phyloP scores from a whole-genome alignment of 768 basidiomycete species.

The Inosperma sp. region DNA sequence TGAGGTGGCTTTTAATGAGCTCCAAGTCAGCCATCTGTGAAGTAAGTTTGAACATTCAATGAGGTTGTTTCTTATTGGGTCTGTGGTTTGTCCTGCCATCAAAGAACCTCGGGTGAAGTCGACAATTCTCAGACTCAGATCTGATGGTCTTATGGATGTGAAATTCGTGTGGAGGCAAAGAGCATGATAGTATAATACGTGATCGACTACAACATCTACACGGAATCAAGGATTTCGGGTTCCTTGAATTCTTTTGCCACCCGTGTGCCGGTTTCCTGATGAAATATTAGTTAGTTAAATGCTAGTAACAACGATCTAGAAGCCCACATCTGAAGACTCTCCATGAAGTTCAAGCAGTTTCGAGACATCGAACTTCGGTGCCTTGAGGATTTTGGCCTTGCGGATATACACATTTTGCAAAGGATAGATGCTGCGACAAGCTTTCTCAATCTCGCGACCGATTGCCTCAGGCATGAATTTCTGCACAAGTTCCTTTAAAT shows the following conservation, averaged over 20 bases:
- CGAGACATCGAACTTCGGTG: constrained; percentile 93
- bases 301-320: constrained; percentile 12
- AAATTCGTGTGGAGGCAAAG: constrained; percentile 17
- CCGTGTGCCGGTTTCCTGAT: constrained; percentile 89
- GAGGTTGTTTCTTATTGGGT: no score
- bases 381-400: constrained; percentile 98
- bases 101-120: no score
- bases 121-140: background rate
- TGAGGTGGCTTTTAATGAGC: constrained; percentile 58
- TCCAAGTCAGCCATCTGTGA: constrained; percentile 69
- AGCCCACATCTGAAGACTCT: constrained; percentile 83
- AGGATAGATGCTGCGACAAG: constrained; percentile 93
- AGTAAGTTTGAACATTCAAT: background rate
- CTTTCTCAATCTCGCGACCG: constrained; percentile 99
- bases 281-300: constrained; percentile 4
- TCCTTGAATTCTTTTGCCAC: constrained; percentile 97
- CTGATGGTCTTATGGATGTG: constrained; percentile 13
- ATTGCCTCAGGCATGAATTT: constrained; percentile 99
- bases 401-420: constrained; percentile 98
- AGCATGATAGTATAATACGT: constrained; percentile 30
- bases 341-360: constrained; percentile 97
- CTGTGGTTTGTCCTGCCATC: no score
- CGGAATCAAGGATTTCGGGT: constrained; percentile 89
- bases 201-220: constrained; percentile 52
- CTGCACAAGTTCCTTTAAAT: constrained; percentile 96